A percentile compares a stretch with the other conserved stretches of the same genome.
These are phyloP conservation scores for Candida morakotiae DNA, from an alignment of 805 yeast genomes.

Conservation along the genomic window DNA sequence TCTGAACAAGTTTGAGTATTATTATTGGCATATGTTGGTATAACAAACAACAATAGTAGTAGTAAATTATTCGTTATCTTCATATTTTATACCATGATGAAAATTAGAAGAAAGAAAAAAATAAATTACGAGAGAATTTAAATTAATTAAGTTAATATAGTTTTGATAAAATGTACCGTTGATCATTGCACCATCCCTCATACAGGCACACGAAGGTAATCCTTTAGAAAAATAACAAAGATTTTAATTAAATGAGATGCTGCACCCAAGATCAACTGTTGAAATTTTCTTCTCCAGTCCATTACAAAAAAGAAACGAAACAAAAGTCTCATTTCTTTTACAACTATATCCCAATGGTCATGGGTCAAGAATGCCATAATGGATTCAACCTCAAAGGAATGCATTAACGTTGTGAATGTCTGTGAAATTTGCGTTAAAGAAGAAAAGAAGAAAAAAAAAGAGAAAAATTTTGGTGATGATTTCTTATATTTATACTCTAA, in stretches of 20 bases:
- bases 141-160: not conserved
- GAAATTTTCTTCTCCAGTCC: constrained; percentile 56
- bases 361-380: constrained; percentile 63
- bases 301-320: constrained; percentile 35
- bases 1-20: constrained; percentile 1
- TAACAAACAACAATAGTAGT: too few species aligned
- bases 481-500: not conserved
- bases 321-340: constrained; percentile 13
- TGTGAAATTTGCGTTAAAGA: constrained; percentile 58
- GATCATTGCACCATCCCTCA: constrained; percentile 68
- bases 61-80: too few species aligned
- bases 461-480: not conserved
- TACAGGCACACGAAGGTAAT: constrained; percentile 74
- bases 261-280: constrained; percentile 69
- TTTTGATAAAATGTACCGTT: constrained; percentile 39
- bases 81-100: not conserved
- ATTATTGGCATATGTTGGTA: not conserved
- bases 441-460: constrained; percentile 8
- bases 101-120: not conserved
- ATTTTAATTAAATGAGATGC: constrained; percentile 50
- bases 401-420: constrained; percentile 60
- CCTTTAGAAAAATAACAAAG: constrained; percentile 53
- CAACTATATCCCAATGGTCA: constrained; percentile 60
- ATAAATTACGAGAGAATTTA: not conserved
- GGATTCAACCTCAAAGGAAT: constrained; percentile 69